Conservation (phyloP, 202 grass and related monocot species). For the Setaria italica region DNA sequence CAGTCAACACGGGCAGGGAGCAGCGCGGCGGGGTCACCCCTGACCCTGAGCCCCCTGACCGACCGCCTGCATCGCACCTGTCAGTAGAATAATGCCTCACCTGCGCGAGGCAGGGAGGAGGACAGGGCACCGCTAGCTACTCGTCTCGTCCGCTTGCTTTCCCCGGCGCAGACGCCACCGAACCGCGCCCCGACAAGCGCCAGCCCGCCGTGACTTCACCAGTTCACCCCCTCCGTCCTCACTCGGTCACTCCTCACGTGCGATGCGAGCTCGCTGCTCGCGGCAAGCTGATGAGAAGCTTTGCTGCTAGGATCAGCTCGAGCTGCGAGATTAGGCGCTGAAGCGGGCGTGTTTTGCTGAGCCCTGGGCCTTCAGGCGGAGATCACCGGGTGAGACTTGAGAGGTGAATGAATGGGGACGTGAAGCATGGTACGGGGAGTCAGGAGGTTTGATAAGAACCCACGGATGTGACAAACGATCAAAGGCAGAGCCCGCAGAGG, state of each 20-base stretch:
- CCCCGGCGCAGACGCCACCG: background rate
- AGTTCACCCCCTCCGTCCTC: background rate
- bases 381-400: background rate
- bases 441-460: background rate
- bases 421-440: background rate
- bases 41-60: background rate
- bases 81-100: slow-evolving; percentile 43
- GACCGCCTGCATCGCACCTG: background rate
- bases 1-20: slow-evolving; percentile 5
- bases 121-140: background rate
- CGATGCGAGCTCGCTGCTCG: no score
- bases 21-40: no score
- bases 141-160: background rate
- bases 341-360: background rate
- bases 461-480: slow-evolving; percentile 36
- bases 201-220: slow-evolving; percentile 17
- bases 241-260: slow-evolving; percentile 15
- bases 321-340: background rate
- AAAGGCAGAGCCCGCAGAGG: background rate
- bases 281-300: no score
- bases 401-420: no score
- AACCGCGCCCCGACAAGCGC: slow-evolving; percentile 13
- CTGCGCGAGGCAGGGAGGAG: background rate
- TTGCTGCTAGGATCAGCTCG: no score
- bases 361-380: background rate